These are phyloP conservation scores for Penstemon newberryi DNA, from an alignment of 257 asterid genomes.

Conservation along the genomic window DNA sequence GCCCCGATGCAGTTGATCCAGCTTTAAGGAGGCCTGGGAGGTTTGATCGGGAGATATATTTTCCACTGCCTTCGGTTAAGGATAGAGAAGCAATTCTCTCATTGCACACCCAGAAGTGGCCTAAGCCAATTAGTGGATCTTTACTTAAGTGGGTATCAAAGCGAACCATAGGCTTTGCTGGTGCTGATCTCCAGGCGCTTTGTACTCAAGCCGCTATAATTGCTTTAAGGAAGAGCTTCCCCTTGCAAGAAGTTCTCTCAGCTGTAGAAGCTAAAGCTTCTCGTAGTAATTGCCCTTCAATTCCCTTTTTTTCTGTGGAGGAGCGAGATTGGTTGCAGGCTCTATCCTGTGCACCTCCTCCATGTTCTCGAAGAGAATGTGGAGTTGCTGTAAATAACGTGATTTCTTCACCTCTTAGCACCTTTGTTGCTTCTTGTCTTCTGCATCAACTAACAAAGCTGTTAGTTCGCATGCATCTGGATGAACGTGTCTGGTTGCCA, in stretches of 20 bases:
- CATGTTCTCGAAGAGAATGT: constrained; percentile 94
- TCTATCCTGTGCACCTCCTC: constrained; percentile 78
- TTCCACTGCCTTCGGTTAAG: constrained; percentile 86
- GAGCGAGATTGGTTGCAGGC: constrained; percentile 98
- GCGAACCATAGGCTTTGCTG: constrained; percentile 93
- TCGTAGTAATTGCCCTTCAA: constrained; percentile 44
- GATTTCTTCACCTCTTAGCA: constrained; percentile 66
- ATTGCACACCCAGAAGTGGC: constrained; percentile 92
- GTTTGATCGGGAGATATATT: constrained; percentile 93
- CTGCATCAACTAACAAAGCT: constrained; percentile 66
- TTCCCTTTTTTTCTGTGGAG: constrained; percentile 77
- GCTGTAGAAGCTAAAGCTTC: constrained; percentile 51
- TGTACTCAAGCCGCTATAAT: constrained; percentile 93
- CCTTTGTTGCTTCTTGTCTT: constrained; percentile 76
- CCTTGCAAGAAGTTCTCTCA: constrained; percentile 76
- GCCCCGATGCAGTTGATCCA: constrained; percentile 96
- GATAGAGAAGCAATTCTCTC: constrained; percentile 92
- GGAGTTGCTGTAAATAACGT: constrained; percentile 80
- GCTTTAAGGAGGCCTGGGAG: constrained; percentile 99
- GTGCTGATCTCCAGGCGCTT: constrained; percentile 99
- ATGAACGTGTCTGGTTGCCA: constrained; percentile 85
- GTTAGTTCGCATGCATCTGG: constrained; percentile 62
- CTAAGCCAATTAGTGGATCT: constrained; percentile 80
- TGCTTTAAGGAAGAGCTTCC: constrained; percentile 83
- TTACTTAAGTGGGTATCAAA: constrained; percentile 79